Evolutionary conservation across 2,329 filamentous ascomycete genomes (phyloP), one percentile per base, ranked within the genome.

Genomic region (Massarina eburnea): DNA sequence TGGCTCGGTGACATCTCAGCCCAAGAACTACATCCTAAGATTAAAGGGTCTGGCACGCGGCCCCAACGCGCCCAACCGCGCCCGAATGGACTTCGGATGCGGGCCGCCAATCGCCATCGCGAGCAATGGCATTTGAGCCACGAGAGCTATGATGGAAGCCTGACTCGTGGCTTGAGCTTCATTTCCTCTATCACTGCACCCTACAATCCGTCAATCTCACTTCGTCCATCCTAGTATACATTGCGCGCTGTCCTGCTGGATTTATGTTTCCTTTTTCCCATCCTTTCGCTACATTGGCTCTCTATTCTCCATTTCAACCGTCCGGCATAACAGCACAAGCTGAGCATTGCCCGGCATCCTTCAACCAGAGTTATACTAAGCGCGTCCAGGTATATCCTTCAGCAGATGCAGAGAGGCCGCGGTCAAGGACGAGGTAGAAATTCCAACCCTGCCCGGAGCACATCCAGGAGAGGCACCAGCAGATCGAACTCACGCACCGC

Each of bases 321-420:
- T 41, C 39, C 51, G 51, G 52, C 58, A 63, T 58, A 53, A 52
- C 59, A 45, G 40, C 54, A 38, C 27, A 41, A 46, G 52, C 59
- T 61, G 51, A 57, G 49, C 53, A 52, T 55, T 51, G 55, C 54
- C 49, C 47, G 48, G 43, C 46, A 32, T 20, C 34, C 45, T 35
- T 41, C 35, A 41, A 43, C 8, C 52, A 53, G 57, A 57, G 54
- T 33, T 53, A 48, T 58, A 54, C 63, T 66, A 66, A 67, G 51
- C 45, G 39, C 54, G 37, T 48, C 48, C 47, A 66, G 61, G 48
- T 60, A 57, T 50, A 58, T 50, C 59, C 64, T 63, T 61, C 61
- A 51, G 54, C 61, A 61, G 61, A 70, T 69, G 65, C 61, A 59
- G 68, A 70, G 63, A 56, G 60, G 62, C 53, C 52, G 57, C 54